Conservation (phyloP, 176 grass and related monocot genomes). For the Tillandsia fasciculata region DNA sequence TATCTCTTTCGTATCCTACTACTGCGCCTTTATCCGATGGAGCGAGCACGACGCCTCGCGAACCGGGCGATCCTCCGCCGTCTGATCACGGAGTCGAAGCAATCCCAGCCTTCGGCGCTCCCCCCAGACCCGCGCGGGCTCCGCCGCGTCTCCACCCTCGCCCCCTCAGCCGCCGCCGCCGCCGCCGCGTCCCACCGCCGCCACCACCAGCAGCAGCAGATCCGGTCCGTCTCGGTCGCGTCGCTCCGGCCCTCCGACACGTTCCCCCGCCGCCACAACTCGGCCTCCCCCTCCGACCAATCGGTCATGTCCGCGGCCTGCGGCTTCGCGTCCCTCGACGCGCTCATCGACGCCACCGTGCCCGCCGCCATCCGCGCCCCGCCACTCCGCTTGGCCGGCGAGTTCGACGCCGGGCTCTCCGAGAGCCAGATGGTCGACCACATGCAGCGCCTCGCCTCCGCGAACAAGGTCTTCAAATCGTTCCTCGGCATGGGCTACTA, state of each 20-base stretch:
- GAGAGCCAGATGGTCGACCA: slow-evolving; percentile 87
- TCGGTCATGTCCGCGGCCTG: slow-evolving; percentile 50
- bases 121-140: not conserved
- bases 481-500: slow-evolving; percentile 99
- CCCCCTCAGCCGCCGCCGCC: slow-evolving; percentile 2
- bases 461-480: slow-evolving; percentile 75
- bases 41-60: slow-evolving; percentile 73
- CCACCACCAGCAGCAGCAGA: slow-evolving; percentile 32
- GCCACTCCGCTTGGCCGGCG: slow-evolving; percentile 18
- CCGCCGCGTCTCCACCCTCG: slow-evolving; percentile 16
- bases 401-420: slow-evolving; percentile 71
- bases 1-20: not conserved
- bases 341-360: slow-evolving; percentile 65
- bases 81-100: slow-evolving; percentile 36
- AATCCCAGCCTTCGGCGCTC: slow-evolving; percentile 5
- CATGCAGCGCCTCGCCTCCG: slow-evolving; percentile 63
- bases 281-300: slow-evolving; percentile 65
- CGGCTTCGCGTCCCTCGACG: slow-evolving; percentile 57
- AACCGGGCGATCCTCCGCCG: slow-evolving; percentile 62
- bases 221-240: slow-evolving; percentile 26
- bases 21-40: slow-evolving; percentile 28
- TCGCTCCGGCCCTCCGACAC: slow-evolving; percentile 83
- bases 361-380: slow-evolving; percentile 33
- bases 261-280: slow-evolving; percentile 89
- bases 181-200: not conserved